These are phyloP conservation scores for Aureobasidium namibiae DNA, from an alignment of 2,329 filamentous ascomycete species.

Conservation along the genomic window DNA sequence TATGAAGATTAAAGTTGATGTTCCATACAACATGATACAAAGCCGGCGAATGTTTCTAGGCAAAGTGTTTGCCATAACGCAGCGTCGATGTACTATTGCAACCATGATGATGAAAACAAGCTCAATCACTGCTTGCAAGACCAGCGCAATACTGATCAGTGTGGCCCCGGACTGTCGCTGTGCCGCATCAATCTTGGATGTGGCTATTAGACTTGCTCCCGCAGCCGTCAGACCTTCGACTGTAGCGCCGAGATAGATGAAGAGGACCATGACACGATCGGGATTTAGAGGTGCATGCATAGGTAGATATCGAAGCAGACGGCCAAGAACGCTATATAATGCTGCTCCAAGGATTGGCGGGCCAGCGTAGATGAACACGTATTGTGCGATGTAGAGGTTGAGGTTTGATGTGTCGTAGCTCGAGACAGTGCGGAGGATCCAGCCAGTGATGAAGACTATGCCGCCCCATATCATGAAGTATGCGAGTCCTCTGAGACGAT, in stretches of 20 bases:
- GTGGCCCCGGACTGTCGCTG: too few relatives aligned
- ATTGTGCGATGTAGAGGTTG: slow-evolving; percentile 32
- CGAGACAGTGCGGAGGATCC: slow-evolving; percentile 45
- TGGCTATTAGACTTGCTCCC: background rate
- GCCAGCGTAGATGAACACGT: slow-evolving; percentile 34
- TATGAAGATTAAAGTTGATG: slow-evolving; percentile 39
- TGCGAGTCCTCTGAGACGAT: slow-evolving; percentile 14
- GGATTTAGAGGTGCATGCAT: slow-evolving; percentile 52
- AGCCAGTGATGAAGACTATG: slow-evolving; percentile 38
- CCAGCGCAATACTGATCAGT: background rate
- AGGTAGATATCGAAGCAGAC: slow-evolving; percentile 53
- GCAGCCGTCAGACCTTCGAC: slow-evolving; percentile 42
- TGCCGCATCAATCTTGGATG: background rate
- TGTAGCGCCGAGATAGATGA: slow-evolving; percentile 44
- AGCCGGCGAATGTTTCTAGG: slow-evolving; percentile 36
- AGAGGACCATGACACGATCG: slow-evolving; percentile 50
- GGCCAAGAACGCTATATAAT: slow-evolving; percentile 54
- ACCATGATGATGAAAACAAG: background rate
- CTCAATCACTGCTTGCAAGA: background rate
- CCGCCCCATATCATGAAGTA: slow-evolving; percentile 21
- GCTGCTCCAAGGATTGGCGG: slow-evolving; percentile 51
- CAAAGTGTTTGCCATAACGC: slow-evolving; percentile 37
- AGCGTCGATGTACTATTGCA: slow-evolving; percentile 12
- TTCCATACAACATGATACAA: slow-evolving; percentile 40
- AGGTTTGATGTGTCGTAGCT: slow-evolving; percentile 42